These are phyloP conservation scores for Pseudocercospora pini-densiflorae DNA, from an alignment of 2,329 filamentous ascomycete species.

Conservation along the genomic window DNA sequence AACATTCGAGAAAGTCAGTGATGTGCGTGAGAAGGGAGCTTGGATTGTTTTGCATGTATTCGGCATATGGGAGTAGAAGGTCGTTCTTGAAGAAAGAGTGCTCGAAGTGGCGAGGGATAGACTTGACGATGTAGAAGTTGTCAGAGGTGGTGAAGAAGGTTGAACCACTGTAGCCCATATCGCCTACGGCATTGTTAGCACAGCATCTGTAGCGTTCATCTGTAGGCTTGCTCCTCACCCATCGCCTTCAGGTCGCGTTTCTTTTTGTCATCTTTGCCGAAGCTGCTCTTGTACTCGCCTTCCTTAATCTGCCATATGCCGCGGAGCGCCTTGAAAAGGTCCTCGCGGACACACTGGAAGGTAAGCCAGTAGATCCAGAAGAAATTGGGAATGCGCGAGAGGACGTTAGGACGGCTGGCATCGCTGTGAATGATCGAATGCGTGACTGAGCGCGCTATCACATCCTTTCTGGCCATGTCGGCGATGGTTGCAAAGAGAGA, in stretches of 20 bases:
- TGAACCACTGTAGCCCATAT: conserved; percentile 76
- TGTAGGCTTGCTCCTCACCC: conserved; percentile 43
- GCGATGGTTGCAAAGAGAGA: background rate
- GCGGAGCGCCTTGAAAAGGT: conserved; percentile 58
- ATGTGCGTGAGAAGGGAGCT: conserved; percentile 71
- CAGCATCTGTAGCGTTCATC: background rate
- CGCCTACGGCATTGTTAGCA: conserved; percentile 36
- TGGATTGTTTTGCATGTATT: conserved; percentile 65
- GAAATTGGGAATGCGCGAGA: conserved; percentile 23
- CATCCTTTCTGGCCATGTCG: conserved; percentile 27
- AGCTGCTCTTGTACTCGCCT: conserved; percentile 59
- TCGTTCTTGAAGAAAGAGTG: conserved; percentile 71
- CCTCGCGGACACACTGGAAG: conserved; percentile 44
- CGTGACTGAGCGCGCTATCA: conserved; percentile 29
- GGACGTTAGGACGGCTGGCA: conserved; percentile 12
- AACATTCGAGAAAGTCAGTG: conserved; percentile 68
- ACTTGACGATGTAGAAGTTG: conserved; percentile 72
- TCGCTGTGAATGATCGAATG: conserved; percentile 27
- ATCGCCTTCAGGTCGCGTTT: conserved; percentile 57
- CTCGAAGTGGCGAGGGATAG: conserved; percentile 70
- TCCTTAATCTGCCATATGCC: conserved; percentile 60
- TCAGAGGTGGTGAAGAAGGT: conserved; percentile 74
- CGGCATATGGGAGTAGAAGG: conserved; percentile 66
- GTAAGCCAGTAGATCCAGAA: conserved; percentile 39
- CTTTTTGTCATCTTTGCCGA: conserved; percentile 48